These are phyloP conservation scores for Chytriomyces sp. DNA, from an alignment of 192 early-diverging fungal genomes.

Conservation along the genomic window DNA sequence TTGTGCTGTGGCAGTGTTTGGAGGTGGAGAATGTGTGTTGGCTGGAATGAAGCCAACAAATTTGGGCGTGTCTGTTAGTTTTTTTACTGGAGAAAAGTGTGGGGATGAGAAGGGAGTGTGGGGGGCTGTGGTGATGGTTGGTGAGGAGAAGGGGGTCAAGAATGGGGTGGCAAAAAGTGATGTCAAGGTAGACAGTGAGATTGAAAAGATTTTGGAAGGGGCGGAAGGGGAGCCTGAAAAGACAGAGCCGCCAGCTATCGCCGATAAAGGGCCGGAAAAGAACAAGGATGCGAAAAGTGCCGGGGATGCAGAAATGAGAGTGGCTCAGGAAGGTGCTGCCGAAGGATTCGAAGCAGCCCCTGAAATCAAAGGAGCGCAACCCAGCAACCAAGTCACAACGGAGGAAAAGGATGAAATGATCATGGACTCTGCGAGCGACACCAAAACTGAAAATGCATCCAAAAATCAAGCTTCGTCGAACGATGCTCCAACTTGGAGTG, in stretches of 20 bases:
- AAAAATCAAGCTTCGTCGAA: not conserved
- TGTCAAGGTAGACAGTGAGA: not conserved
- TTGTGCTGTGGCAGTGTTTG: not conserved
- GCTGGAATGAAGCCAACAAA: not conserved
- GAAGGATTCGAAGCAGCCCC: not conserved
- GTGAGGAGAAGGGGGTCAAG: not conserved
- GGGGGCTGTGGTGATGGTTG: not conserved
- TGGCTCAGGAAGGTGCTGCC: not conserved
- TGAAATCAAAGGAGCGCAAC: not conserved
- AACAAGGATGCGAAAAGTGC: too few relatives aligned
- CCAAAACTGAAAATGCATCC: not conserved
- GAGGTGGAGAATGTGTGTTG: not conserved
- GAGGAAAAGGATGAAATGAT: too few relatives aligned
- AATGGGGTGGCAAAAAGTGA: not conserved
- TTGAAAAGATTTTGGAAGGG: not conserved
- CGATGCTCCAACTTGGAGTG: not conserved
- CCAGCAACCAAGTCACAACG: too few relatives aligned
- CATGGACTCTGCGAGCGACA: not conserved
- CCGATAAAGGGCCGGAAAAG: not conserved
- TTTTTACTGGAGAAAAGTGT: constrained; percentile 7
- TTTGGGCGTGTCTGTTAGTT: not conserved
- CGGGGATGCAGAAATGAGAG: too few relatives aligned
- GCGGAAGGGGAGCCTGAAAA: too few relatives aligned
- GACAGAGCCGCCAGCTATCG: not conserved
- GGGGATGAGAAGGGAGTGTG: not conserved